These are phyloP conservation scores for Aureobasidium sp. DNA, from an alignment of 2,329 filamentous ascomycete species.

Conservation along the genomic window DNA sequence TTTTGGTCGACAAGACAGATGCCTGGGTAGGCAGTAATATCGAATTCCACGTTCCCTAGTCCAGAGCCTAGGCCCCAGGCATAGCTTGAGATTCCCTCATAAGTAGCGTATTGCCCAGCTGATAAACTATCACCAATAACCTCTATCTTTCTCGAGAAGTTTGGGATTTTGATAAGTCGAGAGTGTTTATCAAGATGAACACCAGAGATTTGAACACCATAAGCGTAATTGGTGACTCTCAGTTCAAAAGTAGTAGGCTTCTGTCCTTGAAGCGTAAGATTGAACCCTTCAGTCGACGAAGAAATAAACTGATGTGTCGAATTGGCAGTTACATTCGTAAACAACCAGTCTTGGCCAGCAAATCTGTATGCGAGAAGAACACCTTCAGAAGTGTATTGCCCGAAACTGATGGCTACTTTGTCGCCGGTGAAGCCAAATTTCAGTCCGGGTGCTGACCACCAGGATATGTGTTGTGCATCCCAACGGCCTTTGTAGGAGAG, in stretches of 20 bases:
- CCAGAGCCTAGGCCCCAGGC: constrained; percentile 48
- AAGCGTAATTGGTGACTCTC: constrained; percentile 53
- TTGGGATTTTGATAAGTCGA: constrained; percentile 36
- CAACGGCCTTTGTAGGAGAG: constrained; percentile 55
- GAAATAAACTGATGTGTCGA: constrained; percentile 49
- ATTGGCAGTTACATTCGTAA: constrained; percentile 51
- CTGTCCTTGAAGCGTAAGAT: constrained; percentile 33
- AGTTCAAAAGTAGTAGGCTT: constrained; percentile 46
- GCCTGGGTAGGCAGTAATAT: constrained; percentile 51
- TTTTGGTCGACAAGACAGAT: constrained; percentile 47
- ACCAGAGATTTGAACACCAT: constrained; percentile 48
- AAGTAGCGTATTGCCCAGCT: constrained; percentile 49
- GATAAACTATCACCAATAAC: constrained; percentile 42
- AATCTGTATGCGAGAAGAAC: constrained; percentile 51
- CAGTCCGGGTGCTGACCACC: constrained; percentile 41
- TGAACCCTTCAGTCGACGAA: constrained; percentile 35
- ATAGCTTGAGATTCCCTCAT: constrained; percentile 50
- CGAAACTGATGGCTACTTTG: constrained; percentile 46
- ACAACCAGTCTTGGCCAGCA: constrained; percentile 50
- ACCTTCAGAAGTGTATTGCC: constrained; percentile 40
- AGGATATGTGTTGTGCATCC: constrained; percentile 53
- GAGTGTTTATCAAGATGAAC: constrained; percentile 41
- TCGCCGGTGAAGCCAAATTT: constrained; percentile 49
- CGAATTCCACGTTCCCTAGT: constrained; percentile 50
- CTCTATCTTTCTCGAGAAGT: constrained; percentile 31